Conservation (phyloP, 106 monocot species). For the Dioscorea dumetorum region DNA sequence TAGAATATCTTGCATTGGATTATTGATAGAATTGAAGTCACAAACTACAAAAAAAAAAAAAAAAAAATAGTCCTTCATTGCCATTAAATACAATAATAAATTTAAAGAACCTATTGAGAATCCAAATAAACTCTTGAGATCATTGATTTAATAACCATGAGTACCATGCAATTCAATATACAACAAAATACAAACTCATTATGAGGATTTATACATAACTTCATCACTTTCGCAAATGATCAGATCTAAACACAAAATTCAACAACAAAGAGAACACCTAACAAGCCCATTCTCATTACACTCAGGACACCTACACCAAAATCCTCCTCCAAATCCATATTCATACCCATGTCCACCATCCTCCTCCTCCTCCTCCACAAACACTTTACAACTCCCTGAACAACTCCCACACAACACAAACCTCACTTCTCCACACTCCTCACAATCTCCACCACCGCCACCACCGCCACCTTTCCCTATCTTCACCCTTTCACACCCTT, state of each 20-base stretch:
- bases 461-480: background rate
- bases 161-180: no score
- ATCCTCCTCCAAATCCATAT: conserved; percentile 18
- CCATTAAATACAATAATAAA: no score
- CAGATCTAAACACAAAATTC: background rate
- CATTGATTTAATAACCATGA: no score
- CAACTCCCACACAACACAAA: conserved; percentile 50
- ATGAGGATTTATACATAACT: no score
- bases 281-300: conserved; percentile 71
- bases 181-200: no score
- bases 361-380: conserved; percentile 6
- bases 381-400: conserved; percentile 66
- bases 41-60: no score
- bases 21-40: no score
- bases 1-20: no score
- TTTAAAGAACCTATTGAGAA: no score
- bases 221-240: no score
- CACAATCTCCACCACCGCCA: conserved; percentile 17
- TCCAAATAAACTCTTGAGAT: no score
- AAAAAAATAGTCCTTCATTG: no score
- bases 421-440: conserved; percentile 42
- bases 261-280: conserved; percentile 41
- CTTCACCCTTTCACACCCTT: conserved; percentile 18
- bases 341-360: conserved; percentile 5
- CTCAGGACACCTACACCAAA: conserved; percentile 28